phyloP scores from a whole-genome alignment of 768 basidiomycete genomes.

The Boletus subparvulus region DNA sequence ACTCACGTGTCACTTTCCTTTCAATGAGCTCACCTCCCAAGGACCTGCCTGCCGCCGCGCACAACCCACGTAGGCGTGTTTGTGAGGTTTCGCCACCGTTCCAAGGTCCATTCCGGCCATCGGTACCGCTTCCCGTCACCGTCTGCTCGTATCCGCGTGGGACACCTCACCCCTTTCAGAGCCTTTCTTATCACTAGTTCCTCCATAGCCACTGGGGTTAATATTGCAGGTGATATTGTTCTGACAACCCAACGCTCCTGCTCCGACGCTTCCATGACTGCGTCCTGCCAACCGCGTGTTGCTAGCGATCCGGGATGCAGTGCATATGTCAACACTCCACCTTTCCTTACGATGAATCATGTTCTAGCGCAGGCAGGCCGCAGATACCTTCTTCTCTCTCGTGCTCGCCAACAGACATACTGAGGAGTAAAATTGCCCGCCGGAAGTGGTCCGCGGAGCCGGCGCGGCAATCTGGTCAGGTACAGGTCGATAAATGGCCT shows the following conservation, averaged over 20 bases:
- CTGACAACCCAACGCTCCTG: neutral
- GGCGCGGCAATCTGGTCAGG: neutral
- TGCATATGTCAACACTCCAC: neutral
- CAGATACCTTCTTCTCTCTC: neutral
- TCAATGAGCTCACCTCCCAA: neutral
- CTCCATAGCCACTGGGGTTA: too few relatives aligned
- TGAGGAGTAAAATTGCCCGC: neutral
- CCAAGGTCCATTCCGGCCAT: neutral
- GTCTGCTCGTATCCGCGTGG: neutral
- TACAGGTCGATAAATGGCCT: neutral
- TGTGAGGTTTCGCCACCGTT: neutral
- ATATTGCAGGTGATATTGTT: neutral
- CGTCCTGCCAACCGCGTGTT: neutral
- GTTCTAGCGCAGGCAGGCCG: neutral
- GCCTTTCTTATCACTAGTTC: too few relatives aligned
- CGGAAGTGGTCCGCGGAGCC: neutral
- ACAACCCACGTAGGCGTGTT: neutral
- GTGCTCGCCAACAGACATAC: neutral
- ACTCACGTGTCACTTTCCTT: slow-evolving; percentile 14
- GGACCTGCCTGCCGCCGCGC: neutral
- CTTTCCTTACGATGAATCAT: neutral
- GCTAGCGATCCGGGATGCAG: neutral
- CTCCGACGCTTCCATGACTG: neutral
- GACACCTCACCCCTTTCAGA: neutral
- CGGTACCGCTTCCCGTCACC: neutral